Base-by-base conservation (phyloP, 257 asterid species). In the Cruciata laevipes region DNA sequence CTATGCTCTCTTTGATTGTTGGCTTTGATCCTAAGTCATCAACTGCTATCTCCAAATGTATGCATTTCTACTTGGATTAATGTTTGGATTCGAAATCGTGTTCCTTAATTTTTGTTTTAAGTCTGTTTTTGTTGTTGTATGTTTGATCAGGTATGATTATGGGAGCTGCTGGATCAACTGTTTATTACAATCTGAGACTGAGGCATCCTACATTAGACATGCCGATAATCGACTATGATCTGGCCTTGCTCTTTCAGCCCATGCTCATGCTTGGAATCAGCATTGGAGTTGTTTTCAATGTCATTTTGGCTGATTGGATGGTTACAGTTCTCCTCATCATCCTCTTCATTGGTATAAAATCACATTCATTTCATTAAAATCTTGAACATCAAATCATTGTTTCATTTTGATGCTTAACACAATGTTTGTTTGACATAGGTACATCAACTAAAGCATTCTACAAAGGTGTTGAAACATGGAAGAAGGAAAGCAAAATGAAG, bases 201-300 rank as follows among this genome's bases (percentile, higher is more conserved):
- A 78, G 77, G 69, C 82, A 78, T 55, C 82, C 82, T 63, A 67
- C 82, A 5, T 31, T 78, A 20, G 82, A 78, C 69, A 64, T 78
- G 76, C 82, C 82, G 14, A 30, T 78, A 25, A 78, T 78, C 51
- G 82, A 78, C 79, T 78, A 78, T 52, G 82, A 78, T 25, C 55
- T 78, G 31, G 82, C 82, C 7, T 67, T 78, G 35, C 75, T 74
- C 63, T 74, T 78, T 47, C 82, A 78, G 64, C 82, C 82, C 21
- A 78, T 78, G 82, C 74, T 78, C 33, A 78, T 78, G 79, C 79
- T 78, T 65, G 82, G 82, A 21, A 78, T 78, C 69, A 78, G 82
- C 77, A 74, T 78, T 71, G 82, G 82, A 2, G 82, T 78, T 25
- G 82, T 76, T 64, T 74, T 78, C 73, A 78, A 78, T 71, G 82